A percentile compares a stretch with the other conserved stretches of the same genome.
These are phyloP conservation scores for Tirmania nivea DNA, from an alignment of 495 filamentous ascomycete genomes.

Conservation along the genomic window DNA sequence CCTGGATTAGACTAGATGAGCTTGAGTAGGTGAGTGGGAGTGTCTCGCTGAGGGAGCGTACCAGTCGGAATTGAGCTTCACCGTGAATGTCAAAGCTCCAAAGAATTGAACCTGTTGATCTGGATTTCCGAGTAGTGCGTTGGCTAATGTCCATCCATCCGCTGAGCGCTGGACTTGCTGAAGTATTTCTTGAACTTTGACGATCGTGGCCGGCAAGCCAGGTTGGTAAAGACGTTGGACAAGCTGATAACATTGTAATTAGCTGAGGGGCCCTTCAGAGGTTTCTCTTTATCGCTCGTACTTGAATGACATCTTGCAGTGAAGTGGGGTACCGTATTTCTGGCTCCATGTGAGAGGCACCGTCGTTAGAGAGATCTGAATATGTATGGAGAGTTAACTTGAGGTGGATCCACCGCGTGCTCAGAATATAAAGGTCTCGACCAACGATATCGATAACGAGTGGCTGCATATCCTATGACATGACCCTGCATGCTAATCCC, in stretches of 20 bases:
- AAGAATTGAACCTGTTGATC: constrained; percentile 67
- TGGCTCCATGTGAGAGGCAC: not conserved
- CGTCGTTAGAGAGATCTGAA: not conserved
- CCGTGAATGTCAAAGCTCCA: constrained; percentile 77
- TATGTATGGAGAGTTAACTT: not conserved
- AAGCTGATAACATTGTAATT: constrained; percentile 23
- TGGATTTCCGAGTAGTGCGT: constrained; percentile 40
- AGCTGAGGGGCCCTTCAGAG: too few species aligned
- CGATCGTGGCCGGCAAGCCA: constrained; percentile 35
- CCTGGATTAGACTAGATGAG: constrained; percentile 20
- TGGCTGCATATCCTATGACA: too few species aligned
- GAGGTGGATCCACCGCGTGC: too few species aligned
- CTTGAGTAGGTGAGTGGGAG: not conserved
- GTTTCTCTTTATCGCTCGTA: not conserved
- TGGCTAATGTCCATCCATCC: constrained; percentile 67
- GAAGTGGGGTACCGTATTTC: constrained; percentile 4
- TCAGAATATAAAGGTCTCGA: too few species aligned
- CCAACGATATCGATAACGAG: too few species aligned
- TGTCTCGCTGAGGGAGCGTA: constrained; percentile 18
- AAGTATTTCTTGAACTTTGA: constrained; percentile 51
- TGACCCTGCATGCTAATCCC: too few species aligned
- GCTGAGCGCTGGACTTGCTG: constrained; percentile 53
- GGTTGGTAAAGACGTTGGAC: constrained; percentile 51
- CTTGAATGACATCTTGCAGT: not conserved
- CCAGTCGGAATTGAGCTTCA: constrained; percentile 78